Evolutionary conservation across 345 rosid genomes (phyloP).

Genomic region (Heritiera fomes): DNA sequence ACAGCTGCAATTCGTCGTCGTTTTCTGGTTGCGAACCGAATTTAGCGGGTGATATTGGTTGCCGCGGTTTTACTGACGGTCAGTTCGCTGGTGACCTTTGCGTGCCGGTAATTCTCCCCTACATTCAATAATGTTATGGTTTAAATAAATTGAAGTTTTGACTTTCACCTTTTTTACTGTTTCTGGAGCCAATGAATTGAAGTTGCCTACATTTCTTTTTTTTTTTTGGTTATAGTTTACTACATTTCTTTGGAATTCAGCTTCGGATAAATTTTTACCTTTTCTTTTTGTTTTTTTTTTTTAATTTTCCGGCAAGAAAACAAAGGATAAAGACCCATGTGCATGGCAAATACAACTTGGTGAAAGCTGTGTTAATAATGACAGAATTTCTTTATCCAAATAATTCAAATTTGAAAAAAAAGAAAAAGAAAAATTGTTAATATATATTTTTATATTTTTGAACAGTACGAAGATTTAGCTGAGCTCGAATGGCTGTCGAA

Average conservation of each 20-base stretch:
- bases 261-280: neutral
- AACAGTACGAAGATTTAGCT: slow-evolving; percentile 69
- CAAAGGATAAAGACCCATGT: slow-evolving; percentile 8
- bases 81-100: slow-evolving; percentile 74
- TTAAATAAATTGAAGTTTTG: neutral
- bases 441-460: neutral
- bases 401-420: slow-evolving; percentile 2
- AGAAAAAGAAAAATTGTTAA: neutral
- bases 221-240: too few species aligned
- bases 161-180: neutral
- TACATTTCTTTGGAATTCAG: neutral
- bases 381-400: slow-evolving; percentile 17
- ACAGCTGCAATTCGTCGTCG: slow-evolving; percentile 67
- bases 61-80: slow-evolving; percentile 38
- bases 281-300: neutral
- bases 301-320: neutral
- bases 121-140: slow-evolving; percentile 6
- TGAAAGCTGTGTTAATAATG: neutral
- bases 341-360: slow-evolving; percentile 22
- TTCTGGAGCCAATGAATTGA: neutral
- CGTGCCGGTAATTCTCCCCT: slow-evolving; percentile 64
- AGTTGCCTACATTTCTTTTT: neutral
- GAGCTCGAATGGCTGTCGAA: slow-evolving; percentile 98
- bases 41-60: slow-evolving; percentile 40
- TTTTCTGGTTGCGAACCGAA: slow-evolving; percentile 40